Conservation (phyloP, 1,284 basidiomycete species). For the Fomitopsis schrenkii region DNA sequence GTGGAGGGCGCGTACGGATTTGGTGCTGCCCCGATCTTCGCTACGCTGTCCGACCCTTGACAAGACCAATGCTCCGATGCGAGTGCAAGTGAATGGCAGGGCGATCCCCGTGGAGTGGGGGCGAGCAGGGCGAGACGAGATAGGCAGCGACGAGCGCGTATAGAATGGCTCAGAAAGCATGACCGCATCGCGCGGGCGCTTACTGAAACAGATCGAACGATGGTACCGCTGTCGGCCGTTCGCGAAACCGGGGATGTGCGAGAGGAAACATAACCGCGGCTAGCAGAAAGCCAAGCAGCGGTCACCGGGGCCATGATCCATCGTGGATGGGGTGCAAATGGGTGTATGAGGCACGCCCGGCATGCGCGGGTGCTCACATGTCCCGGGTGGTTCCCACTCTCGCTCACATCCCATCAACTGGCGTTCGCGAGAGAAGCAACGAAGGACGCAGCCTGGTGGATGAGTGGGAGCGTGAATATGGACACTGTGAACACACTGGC, state of each 20-base stretch:
- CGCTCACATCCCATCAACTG: constrained; percentile 1
- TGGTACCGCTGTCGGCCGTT: not conserved
- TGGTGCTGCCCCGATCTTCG: no score
- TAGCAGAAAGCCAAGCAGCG: not conserved
- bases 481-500: not conserved
- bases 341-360: not conserved
- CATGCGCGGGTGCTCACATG: not conserved
- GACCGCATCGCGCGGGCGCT: not conserved
- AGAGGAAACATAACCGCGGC: not conserved
- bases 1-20: no score
- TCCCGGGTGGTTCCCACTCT: not conserved
- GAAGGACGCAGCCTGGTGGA: constrained; percentile 3
- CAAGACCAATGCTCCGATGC: no score
- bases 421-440: not conserved
- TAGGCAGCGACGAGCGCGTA: constrained; percentile 17
- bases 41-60: not conserved
- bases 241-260: constrained; percentile 1
- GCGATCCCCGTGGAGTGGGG: not conserved
- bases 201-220: not conserved
- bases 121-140: constrained; percentile 6
- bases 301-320: not conserved
- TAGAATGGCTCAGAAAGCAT: not conserved
- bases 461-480: not conserved
- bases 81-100: not conserved
- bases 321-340: not conserved